Percentiles rank a stretch among this genome's conserved stretches.
phyloP scores from a whole-genome alignment of 208 protist genomes.

The Trypanosoma brucei region DNA sequence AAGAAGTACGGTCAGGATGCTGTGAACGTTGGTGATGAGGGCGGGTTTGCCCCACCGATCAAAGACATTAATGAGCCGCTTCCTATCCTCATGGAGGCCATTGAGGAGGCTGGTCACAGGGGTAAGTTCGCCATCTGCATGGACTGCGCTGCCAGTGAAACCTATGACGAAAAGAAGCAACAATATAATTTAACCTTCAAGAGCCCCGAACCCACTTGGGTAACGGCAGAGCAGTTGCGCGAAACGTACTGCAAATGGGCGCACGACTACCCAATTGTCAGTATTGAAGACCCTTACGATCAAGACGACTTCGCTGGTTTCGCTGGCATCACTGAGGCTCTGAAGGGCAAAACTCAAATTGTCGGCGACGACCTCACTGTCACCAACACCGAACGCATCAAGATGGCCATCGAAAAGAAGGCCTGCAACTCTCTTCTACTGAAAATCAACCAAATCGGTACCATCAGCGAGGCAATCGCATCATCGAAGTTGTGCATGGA shows the following conservation, averaged over 20 bases:
- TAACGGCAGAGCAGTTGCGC: slow-evolving; percentile 76
- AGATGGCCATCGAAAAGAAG: slow-evolving; percentile 87
- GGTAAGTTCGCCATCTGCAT: slow-evolving; percentile 97
- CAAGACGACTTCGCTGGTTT: slow-evolving; percentile 97
- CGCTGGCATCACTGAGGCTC: slow-evolving; percentile 63
- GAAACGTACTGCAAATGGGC: slow-evolving; percentile 92
- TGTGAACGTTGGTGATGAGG: slow-evolving; percentile 98
- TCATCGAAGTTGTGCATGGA: slow-evolving; percentile 86
- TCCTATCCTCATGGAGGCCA: slow-evolving; percentile 94
- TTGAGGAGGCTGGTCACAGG: slow-evolving; percentile 94
- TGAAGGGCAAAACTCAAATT: slow-evolving; percentile 89
- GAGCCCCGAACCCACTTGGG: slow-evolving; percentile 66
- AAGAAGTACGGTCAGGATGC: slow-evolving; percentile 95
- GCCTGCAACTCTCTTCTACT: slow-evolving; percentile 97
- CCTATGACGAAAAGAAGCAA: slow-evolving; percentile 91
- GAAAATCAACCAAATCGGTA: slow-evolving; percentile 99
- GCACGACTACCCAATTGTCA: slow-evolving; percentile 94
- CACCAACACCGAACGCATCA: slow-evolving; percentile 96
- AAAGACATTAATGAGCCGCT: slow-evolving; percentile 95
- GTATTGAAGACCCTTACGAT: slow-evolving; percentile 99
- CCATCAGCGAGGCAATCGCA: slow-evolving; percentile 96
- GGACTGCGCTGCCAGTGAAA: slow-evolving; percentile 98
- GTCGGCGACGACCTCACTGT: slow-evolving; percentile 99
- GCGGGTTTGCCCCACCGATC: slow-evolving; percentile 97
- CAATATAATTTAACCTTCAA: slow-evolving; percentile 99